Percentiles rank a stretch among this genome's conserved stretches.
Evolutionary conservation across 2,329 filamentous ascomycete species (phyloP).

Genomic region (Phyllosticta citribraziliensis): DNA sequence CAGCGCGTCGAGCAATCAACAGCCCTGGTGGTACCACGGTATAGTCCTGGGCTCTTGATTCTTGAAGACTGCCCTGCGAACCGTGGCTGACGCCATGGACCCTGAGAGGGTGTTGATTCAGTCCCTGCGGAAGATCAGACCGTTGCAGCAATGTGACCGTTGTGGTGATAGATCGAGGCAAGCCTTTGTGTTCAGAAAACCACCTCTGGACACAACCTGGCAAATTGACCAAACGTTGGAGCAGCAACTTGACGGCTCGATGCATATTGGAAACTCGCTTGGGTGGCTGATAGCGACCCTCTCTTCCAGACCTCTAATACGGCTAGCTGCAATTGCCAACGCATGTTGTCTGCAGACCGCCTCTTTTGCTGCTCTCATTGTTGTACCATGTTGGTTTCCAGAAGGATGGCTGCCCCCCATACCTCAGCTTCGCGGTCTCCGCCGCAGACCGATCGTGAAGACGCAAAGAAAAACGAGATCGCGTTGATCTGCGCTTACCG

Average conservation of each 20-base stretch:
- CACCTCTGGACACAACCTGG: too few species aligned
- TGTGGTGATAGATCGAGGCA: background rate
- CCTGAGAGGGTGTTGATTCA: background rate
- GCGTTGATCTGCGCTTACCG: constrained; percentile 5
- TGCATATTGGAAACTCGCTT: background rate
- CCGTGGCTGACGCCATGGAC: background rate
- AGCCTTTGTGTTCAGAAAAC: background rate
- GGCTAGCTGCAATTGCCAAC: constrained; percentile 6
- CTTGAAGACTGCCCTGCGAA: background rate
- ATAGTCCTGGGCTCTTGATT: background rate
- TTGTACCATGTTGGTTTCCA: background rate
- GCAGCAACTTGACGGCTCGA: background rate
- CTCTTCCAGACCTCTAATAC: constrained; percentile 4
- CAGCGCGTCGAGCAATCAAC: background rate
- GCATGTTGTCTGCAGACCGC: constrained; percentile 3
- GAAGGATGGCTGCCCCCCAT: background rate
- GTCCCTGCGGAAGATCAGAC: constrained; percentile 6
- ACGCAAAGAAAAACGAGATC: constrained; percentile 1
- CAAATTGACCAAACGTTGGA: background rate
- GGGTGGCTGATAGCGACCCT: constrained; percentile 4
- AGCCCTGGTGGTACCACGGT: background rate
- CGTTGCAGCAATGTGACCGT: constrained; percentile 9
- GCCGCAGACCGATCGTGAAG: constrained; percentile 7
- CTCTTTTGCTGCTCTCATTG: background rate
- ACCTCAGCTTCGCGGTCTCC: background rate